Percentiles rank a stretch among this genome's conserved stretches.
These are phyloP conservation scores for Populus nigra DNA, from an alignment of 345 rosid species.

Conservation along the genomic window DNA sequence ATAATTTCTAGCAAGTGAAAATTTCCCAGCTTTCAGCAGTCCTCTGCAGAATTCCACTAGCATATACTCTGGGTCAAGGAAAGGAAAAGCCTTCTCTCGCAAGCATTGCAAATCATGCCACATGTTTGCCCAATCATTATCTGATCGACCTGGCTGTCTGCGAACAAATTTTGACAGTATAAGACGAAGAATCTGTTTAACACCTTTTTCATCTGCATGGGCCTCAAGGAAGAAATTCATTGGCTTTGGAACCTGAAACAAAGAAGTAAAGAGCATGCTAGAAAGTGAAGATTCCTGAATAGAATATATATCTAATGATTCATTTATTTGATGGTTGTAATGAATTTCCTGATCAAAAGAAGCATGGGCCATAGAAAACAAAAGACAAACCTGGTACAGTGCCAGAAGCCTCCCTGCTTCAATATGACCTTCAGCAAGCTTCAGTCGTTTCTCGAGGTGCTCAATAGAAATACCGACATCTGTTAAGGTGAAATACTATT, in stretches of 20 bases:
- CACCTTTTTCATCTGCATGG: constrained; percentile 77
- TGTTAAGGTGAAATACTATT: constrained; percentile 20
- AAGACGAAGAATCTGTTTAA: constrained; percentile 87
- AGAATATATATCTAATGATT: neutral
- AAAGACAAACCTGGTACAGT: constrained; percentile 68
- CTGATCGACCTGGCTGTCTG: constrained; percentile 75
- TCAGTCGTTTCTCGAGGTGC: constrained; percentile 58
- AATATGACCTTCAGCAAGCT: constrained; percentile 75
- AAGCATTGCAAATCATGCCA: constrained; percentile 87
- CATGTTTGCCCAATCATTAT: constrained; percentile 98
- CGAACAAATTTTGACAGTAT: constrained; percentile 90
- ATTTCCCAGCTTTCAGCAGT: constrained; percentile 91
- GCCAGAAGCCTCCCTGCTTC: constrained; percentile 92
- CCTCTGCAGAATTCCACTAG: constrained; percentile 93
- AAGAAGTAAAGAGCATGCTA: constrained; percentile 12
- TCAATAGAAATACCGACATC: constrained; percentile 41
- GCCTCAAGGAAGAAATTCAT: constrained; percentile 69
- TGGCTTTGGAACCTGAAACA: constrained; percentile 82
- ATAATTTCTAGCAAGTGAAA: constrained; percentile 93
- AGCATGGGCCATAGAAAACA: neutral
- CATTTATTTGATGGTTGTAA: neutral
- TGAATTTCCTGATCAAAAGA: neutral
- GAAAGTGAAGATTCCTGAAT: neutral
- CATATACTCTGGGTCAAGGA: constrained; percentile 84
- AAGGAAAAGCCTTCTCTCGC: constrained; percentile 85